Evolutionary conservation across 1,284 basidiomycete genomes (phyloP).

Genomic region (Naganishia sp.): DNA sequence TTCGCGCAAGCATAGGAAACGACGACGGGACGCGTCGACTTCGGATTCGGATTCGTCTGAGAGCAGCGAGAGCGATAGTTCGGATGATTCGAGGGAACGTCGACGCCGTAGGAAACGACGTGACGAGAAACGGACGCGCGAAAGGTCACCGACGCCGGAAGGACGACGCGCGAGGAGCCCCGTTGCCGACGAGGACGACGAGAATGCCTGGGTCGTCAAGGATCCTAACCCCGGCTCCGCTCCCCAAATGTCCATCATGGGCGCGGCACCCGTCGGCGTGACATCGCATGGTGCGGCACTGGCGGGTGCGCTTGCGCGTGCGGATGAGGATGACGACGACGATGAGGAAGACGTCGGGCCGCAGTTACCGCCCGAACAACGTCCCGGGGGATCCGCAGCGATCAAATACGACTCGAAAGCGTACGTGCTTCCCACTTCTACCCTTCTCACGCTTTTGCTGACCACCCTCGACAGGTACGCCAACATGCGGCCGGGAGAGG

Average conservation of each 20-base stretch:
- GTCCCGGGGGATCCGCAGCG: constrained; percentile 36
- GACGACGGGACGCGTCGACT: constrained; percentile 60
- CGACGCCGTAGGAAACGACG: constrained; percentile 38
- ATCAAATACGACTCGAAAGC: constrained; percentile 35
- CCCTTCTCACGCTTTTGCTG: constrained; percentile 23
- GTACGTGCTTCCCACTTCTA: constrained; percentile 34
- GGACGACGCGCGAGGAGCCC: constrained; percentile 20
- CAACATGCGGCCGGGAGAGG: constrained; percentile 87
- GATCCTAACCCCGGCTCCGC: constrained; percentile 31
- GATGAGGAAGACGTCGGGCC: constrained; percentile 74
- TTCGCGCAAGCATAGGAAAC: constrained; percentile 34
- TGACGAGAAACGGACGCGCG: constrained; percentile 26
- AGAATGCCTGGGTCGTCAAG: constrained; percentile 46
- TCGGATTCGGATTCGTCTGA: constrained; percentile 49
- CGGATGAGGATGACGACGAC: constrained; percentile 52
- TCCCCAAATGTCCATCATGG: constrained; percentile 33
- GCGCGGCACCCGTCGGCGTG: constrained; percentile 16
- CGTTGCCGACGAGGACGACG: constrained; percentile 32
- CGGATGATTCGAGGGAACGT: constrained; percentile 57
- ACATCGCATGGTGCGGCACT: neutral
- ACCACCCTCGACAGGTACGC: constrained; percentile 59
- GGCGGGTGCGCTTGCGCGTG: constrained; percentile 11
- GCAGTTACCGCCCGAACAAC: constrained; percentile 43
- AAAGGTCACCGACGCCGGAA: constrained; percentile 1
- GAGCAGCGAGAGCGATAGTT: constrained; percentile 56